A percentile compares a stretch with the other conserved stretches of the same genome.
Conservation (phyloP, 2,329 filamentous ascomycete species). For the Talaromyces sp. region DNA sequence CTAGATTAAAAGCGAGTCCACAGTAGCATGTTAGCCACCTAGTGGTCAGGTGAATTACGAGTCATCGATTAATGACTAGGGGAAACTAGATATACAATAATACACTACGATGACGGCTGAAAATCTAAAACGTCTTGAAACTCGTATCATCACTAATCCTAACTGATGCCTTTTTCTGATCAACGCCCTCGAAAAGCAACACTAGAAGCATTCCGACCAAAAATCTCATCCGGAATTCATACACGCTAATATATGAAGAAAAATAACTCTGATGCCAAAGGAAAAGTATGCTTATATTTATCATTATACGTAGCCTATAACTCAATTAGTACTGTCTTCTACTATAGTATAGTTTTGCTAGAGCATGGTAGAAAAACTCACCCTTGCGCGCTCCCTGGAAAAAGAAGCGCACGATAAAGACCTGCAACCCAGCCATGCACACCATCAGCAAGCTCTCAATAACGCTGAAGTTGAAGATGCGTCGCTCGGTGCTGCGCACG, state of each 20-base stretch:
- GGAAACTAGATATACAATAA: too few relatives aligned
- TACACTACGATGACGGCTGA: too few relatives aligned
- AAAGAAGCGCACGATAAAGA: conserved; percentile 97
- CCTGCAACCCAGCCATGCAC: conserved; percentile 91
- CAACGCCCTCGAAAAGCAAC: background rate
- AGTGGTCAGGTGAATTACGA: too few relatives aligned
- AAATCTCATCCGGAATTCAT: conserved; percentile 1
- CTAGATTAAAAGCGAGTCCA: too few relatives aligned
- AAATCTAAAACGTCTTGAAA: background rate
- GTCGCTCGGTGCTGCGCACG: conserved; percentile 87
- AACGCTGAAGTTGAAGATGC: conserved; percentile 96
- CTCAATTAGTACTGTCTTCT: background rate
- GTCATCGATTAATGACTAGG: too few relatives aligned
- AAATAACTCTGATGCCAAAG: background rate
- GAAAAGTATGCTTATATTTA: background rate
- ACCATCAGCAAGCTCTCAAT: conserved; percentile 89
- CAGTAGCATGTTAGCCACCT: too few relatives aligned
- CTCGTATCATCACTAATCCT: background rate
- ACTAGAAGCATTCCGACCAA: background rate
- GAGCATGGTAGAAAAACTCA: conserved; percentile 22
- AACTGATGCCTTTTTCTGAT: background rate
- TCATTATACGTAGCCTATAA: conserved; percentile 8
- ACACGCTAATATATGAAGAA: conserved; percentile 1
- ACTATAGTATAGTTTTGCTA: background rate
- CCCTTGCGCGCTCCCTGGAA: conserved; percentile 82